Percentiles rank a stretch among this genome's conserved stretches.
Conservation (phyloP, 2,329 filamentous ascomycete genomes). For the Furcasterigmium sp. region DNA sequence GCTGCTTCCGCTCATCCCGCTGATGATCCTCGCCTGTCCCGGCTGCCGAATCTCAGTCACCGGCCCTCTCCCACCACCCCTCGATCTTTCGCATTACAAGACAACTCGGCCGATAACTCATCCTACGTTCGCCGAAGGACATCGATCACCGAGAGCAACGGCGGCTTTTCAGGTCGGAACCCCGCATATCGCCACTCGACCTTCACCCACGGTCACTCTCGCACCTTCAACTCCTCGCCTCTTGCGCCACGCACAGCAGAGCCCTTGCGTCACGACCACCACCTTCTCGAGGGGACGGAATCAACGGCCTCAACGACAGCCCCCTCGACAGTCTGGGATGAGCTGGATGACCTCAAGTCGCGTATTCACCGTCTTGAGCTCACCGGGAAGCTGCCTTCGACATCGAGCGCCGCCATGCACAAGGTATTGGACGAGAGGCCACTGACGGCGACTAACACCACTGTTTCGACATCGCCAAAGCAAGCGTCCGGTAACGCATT, state of each 20-base stretch:
- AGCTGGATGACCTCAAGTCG: constrained; percentile 91
- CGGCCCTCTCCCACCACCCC: constrained; percentile 44
- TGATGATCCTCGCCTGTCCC: constrained; percentile 29
- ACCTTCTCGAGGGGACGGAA: constrained; percentile 62
- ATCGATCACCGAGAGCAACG: constrained; percentile 43
- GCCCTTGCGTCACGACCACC: constrained; percentile 25
- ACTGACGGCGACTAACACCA: constrained; percentile 85
- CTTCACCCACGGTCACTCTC: constrained; percentile 30
- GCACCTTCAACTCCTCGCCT: constrained; percentile 55
- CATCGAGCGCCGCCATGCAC: constrained; percentile 74
- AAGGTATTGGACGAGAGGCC: constrained; percentile 75
- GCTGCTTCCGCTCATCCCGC: constrained; percentile 30
- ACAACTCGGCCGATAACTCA: constrained; percentile 21
- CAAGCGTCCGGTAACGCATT: constrained; percentile 49
- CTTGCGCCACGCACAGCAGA: constrained; percentile 43
- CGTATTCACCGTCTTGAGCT: constrained; percentile 86
- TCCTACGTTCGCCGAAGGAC: constrained; percentile 29
- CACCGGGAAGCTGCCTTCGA: constrained; percentile 80
- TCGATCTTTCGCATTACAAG: constrained; percentile 42
- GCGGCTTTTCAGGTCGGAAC: constrained; percentile 20
- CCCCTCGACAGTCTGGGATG: constrained; percentile 94
- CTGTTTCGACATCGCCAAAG: constrained; percentile 84
- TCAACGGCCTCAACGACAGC: constrained; percentile 85
- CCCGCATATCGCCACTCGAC: constrained; percentile 32
- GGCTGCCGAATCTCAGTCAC: constrained; percentile 19